Conservation (phyloP, 805 yeast species). For the Scheffersomyces stipitis region DNA sequence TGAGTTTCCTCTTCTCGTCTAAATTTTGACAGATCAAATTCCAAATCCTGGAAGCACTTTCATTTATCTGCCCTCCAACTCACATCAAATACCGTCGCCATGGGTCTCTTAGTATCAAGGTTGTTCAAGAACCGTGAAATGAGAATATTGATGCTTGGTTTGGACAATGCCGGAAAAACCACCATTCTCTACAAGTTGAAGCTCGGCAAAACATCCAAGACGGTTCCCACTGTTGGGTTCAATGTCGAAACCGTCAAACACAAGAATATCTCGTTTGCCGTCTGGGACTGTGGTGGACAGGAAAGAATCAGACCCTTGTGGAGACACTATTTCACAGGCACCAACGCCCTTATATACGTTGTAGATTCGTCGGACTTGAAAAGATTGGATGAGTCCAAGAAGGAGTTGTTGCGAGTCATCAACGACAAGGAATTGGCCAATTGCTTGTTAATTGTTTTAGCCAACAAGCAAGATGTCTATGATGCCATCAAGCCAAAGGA, state of each 20-base stretch:
- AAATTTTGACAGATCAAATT: background rate
- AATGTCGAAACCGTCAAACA: conserved; percentile 85
- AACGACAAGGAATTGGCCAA: conserved; percentile 81
- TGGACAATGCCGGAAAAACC: conserved; percentile 93
- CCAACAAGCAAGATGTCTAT: conserved; percentile 82
- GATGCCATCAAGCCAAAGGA: conserved; percentile 77
- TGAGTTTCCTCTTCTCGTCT: background rate
- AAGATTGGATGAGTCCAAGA: conserved; percentile 74
- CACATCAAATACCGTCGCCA: background rate
- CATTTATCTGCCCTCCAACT: background rate
- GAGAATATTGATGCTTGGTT: conserved; percentile 89
- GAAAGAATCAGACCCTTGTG: conserved; percentile 88
- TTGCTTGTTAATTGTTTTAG: conserved; percentile 78
- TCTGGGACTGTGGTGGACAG: conserved; percentile 97
- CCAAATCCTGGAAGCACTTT: conserved; percentile 1
- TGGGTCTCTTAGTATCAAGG: conserved; percentile 20
- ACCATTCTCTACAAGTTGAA: conserved; percentile 84
- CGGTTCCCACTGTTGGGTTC: conserved; percentile 93
- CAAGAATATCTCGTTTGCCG: conserved; percentile 79
- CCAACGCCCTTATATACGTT: conserved; percentile 88
- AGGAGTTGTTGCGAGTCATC: conserved; percentile 73
- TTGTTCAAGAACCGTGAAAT: conserved; percentile 84
- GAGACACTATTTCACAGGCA: conserved; percentile 94
- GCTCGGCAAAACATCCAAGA: conserved; percentile 67
- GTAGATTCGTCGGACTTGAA: conserved; percentile 77